These are phyloP conservation scores for Malbranchea zuffiana DNA, from an alignment of 2,329 filamentous ascomycete genomes.

Conservation along the genomic window DNA sequence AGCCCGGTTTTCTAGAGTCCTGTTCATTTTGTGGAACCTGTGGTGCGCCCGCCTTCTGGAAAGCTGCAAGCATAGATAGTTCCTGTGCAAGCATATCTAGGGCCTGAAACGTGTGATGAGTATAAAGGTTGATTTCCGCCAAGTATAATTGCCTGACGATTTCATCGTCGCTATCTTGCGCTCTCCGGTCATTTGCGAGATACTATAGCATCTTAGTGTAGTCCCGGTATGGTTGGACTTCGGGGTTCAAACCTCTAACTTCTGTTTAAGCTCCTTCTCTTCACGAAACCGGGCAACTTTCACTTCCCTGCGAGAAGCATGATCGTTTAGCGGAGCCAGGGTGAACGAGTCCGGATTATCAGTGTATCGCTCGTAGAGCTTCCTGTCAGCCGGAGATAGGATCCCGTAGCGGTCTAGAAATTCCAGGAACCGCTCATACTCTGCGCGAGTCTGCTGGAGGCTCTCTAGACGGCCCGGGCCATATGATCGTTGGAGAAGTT, in stretches of 20 bases:
- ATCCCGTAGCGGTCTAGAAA: conserved; percentile 69
- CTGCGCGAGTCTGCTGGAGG: conserved; percentile 53
- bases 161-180: conserved; percentile 68
- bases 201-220: conserved; percentile 38
- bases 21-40: conserved; percentile 24
- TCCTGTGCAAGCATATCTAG: conserved; percentile 84
- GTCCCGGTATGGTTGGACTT: conserved; percentile 8
- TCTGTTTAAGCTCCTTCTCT: conserved; percentile 75
- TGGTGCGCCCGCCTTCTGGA: conserved; percentile 42
- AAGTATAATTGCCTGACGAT: conserved; percentile 69
- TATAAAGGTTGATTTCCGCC: conserved; percentile 59
- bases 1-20: conserved; percentile 36
- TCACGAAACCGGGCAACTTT: conserved; percentile 79
- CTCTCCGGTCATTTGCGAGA: conserved; percentile 47
- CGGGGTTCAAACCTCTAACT: conserved; percentile 52
- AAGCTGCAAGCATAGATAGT: conserved; percentile 66
- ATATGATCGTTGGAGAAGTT: conserved; percentile 58
- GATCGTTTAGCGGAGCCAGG: conserved; percentile 54
- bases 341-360: conserved; percentile 64
- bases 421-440: conserved; percentile 69
- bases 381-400: conserved; percentile 52
- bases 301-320: conserved; percentile 60
- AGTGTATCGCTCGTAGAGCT: conserved; percentile 60
- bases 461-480: conserved; percentile 53
- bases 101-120: conserved; percentile 71